Conservation (phyloP, 1,284 basidiomycete genomes). For the Neotropicomus parvogracilis region DNA sequence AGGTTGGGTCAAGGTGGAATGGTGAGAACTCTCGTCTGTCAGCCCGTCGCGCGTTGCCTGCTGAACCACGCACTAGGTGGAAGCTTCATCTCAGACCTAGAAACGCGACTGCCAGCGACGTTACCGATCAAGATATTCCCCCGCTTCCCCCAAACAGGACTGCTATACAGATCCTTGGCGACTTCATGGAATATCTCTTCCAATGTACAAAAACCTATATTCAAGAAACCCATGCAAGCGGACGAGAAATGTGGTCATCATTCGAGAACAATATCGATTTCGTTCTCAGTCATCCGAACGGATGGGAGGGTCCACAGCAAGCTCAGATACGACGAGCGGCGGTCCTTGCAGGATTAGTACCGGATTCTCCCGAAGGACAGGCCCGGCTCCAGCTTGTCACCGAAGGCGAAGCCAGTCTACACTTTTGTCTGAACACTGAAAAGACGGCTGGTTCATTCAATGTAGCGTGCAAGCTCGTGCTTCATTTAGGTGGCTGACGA, state of each 20-base stretch:
- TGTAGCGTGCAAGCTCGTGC: constrained; percentile 21
- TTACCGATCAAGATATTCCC: constrained; percentile 34
- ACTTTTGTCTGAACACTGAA: constrained; percentile 43
- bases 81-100: constrained; percentile 35
- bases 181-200: constrained; percentile 44
- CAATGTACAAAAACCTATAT: constrained; percentile 38
- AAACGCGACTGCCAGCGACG: constrained; percentile 12
- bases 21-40: constrained; percentile 27
- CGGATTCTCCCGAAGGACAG: constrained; percentile 35
- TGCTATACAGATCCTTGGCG: constrained; percentile 43
- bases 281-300: constrained; percentile 41
- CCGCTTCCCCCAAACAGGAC: constrained; percentile 41
- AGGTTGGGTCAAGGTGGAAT: constrained; percentile 43
- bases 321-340: constrained; percentile 37
- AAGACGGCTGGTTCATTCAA: constrained; percentile 38
- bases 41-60: not conserved
- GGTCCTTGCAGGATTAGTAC: constrained; percentile 34
- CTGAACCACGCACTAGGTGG: constrained; percentile 29
- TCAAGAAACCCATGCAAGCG: constrained; percentile 36
- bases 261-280: constrained; percentile 34
- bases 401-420: constrained; percentile 50
- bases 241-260: constrained; percentile 36
- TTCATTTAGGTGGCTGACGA: constrained; percentile 5
- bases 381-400: constrained; percentile 44
- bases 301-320: constrained; percentile 42